phyloP scores from a whole-genome alignment of 768 basidiomycete genomes.

The Mycena alexandri region DNA sequence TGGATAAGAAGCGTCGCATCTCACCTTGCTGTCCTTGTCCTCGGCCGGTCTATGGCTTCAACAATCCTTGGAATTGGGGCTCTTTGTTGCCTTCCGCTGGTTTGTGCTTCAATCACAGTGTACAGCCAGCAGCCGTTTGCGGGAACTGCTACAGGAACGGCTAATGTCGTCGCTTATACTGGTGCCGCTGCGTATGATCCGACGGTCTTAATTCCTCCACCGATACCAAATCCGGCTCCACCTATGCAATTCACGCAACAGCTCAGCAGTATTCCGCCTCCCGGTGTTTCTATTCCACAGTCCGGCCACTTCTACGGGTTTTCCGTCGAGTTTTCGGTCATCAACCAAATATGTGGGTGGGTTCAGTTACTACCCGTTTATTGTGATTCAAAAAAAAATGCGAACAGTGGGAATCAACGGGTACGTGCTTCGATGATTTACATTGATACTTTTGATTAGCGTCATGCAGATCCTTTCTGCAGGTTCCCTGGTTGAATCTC shows the following conservation, averaged over 20 bases:
- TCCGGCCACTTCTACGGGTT: slow-evolving; percentile 38
- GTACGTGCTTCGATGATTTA: slow-evolving; percentile 23
- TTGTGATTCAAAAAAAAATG: not conserved
- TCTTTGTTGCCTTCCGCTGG: slow-evolving; percentile 18
- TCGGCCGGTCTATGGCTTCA: slow-evolving; percentile 10
- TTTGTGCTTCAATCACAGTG: slow-evolving; percentile 28
- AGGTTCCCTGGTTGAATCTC: slow-evolving; percentile 75
- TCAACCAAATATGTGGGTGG: slow-evolving; percentile 53
- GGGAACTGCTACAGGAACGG: slow-evolving; percentile 27
- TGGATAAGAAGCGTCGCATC: slow-evolving; percentile 16
- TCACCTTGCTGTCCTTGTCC: not conserved
- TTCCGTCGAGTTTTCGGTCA: slow-evolving; percentile 60
- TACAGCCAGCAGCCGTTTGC: slow-evolving; percentile 29
- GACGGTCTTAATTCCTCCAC: slow-evolving; percentile 45
- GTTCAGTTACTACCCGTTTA: not conserved
- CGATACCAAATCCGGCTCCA: slow-evolving; percentile 38
- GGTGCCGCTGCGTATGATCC: slow-evolving; percentile 49
- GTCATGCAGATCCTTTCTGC: slow-evolving; percentile 57
- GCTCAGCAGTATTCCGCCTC: slow-evolving; percentile 19
- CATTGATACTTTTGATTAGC: slow-evolving; percentile 20
- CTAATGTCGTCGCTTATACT: slow-evolving; percentile 42
- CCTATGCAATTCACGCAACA: slow-evolving; percentile 27
- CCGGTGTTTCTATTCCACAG: slow-evolving; percentile 38
- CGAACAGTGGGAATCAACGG: slow-evolving; percentile 63
- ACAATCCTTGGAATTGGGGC: slow-evolving; percentile 11